These are phyloP conservation scores for Aspergillus thermomutatus DNA, from an alignment of 2,329 filamentous ascomycete species.

Conservation along the genomic window DNA sequence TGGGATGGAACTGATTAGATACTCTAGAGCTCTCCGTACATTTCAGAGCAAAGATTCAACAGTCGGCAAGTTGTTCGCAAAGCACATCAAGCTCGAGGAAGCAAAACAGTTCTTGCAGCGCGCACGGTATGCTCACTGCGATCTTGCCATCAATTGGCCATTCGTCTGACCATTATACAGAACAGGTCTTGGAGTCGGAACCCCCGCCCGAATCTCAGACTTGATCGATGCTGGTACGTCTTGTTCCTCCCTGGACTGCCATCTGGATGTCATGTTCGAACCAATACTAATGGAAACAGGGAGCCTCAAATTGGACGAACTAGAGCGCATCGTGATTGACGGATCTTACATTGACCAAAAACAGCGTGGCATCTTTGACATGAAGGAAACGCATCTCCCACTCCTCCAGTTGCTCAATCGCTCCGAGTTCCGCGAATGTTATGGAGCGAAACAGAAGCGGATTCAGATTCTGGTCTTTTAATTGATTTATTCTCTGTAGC, in stretches of 20 bases:
- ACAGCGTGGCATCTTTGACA: conserved; percentile 89
- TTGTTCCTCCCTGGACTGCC: not conserved
- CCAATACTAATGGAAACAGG: conserved; percentile 42
- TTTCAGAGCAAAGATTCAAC: conserved; percentile 75
- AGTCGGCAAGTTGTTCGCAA: conserved; percentile 92
- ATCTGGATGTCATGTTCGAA: conserved; percentile 2
- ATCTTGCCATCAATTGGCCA: not conserved
- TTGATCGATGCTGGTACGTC: conserved; percentile 72
- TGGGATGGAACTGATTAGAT: not conserved
- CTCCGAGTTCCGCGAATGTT: conserved; percentile 68
- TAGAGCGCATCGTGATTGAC: conserved; percentile 82
- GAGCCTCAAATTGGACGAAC: conserved; percentile 64
- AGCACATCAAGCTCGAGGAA: conserved; percentile 94
- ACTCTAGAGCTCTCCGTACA: conserved; percentile 62
- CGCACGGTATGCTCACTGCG: conserved; percentile 42
- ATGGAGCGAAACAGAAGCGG: conserved; percentile 55
- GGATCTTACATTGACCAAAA: conserved; percentile 92
- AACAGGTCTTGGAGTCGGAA: conserved; percentile 86
- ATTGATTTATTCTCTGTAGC: conserved; percentile 18
- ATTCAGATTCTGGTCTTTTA: conserved; percentile 50
- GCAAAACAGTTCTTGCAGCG: conserved; percentile 72
- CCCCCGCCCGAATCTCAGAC: conserved; percentile 76
- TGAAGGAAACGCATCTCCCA: conserved; percentile 86
- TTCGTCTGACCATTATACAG: conserved; percentile 41
- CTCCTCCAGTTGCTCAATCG: conserved; percentile 71